These are phyloP conservation scores for Prunella vulgaris DNA, from an alignment of 257 asterid species.

Conservation along the genomic window DNA sequence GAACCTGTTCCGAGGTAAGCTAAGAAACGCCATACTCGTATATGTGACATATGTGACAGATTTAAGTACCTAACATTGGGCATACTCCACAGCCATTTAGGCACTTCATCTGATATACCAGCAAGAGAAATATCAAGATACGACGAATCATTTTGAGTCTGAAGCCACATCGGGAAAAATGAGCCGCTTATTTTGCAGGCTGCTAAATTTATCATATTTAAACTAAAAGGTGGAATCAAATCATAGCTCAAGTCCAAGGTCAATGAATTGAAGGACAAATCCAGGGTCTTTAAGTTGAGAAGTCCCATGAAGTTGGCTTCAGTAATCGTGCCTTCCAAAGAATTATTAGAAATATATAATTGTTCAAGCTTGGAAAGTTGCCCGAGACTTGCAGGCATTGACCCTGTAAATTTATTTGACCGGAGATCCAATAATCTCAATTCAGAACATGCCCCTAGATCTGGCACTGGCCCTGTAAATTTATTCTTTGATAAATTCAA, in stretches of 20 bases:
- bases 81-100: constrained; percentile 33
- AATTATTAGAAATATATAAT: constrained; percentile 14
- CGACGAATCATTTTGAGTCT: constrained; percentile 17
- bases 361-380: constrained; percentile 12
- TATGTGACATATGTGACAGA: no score
- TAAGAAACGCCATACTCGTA: constrained; percentile 1
- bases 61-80: neutral
- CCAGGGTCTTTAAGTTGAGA: constrained; percentile 14
- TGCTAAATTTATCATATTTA: neutral
- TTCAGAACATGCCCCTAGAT: neutral
- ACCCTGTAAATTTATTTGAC: neutral
- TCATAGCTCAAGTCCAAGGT: constrained; percentile 1
- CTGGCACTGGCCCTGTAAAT: constrained; percentile 15
- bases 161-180: constrained; percentile 39
- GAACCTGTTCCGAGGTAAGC: constrained; percentile 24
- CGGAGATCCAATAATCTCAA: neutral
- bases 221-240: constrained; percentile 6
- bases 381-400: constrained; percentile 5
- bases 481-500: constrained; percentile 15
- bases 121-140: constrained; percentile 28
- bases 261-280: constrained; percentile 26
- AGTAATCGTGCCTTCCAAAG: neutral
- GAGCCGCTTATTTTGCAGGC: constrained; percentile 26
- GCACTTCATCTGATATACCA: constrained; percentile 31
- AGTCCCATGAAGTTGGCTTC: constrained; percentile 9